A percentile compares a stretch with the other conserved stretches of the same genome.
These are phyloP conservation scores for Trichaptum fuscoviolaceum DNA, from an alignment of 768 basidiomycete species.

Conservation along the genomic window DNA sequence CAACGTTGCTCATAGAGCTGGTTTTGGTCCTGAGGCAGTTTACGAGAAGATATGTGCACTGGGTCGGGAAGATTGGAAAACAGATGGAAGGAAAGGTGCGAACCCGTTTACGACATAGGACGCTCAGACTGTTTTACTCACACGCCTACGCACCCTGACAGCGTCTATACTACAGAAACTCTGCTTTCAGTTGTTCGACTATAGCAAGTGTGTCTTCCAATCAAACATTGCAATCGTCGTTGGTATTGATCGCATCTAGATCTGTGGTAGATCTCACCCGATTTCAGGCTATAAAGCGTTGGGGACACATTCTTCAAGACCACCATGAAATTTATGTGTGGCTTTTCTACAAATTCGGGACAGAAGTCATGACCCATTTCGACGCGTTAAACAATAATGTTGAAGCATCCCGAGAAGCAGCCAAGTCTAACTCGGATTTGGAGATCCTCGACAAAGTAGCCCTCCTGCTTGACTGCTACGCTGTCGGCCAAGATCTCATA, in stretches of 20 bases:
- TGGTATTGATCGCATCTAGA: not conserved
- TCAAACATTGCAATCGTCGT: not conserved
- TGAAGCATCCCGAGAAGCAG: too few species aligned
- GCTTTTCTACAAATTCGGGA: too few species aligned
- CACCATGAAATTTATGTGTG: too few species aligned
- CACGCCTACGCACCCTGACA: not conserved
- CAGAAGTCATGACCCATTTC: too few species aligned
- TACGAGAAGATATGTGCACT: not conserved
- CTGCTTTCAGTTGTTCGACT: not conserved
- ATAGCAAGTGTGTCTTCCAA: not conserved
- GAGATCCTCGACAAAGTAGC: too few species aligned
- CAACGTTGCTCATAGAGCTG: not conserved
- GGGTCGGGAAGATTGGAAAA: not conserved
- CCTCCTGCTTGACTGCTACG: too few species aligned
- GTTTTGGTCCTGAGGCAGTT: not conserved
- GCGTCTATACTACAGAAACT: not conserved
- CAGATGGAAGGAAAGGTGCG: not conserved
- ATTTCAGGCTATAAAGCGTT: too few species aligned
- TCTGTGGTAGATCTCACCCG: not conserved
- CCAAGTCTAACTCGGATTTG: too few species aligned
- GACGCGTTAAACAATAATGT: too few species aligned
- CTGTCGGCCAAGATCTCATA: too few species aligned
- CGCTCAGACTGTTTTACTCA: not conserved
- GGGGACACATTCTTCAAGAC: too few species aligned
- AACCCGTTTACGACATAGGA: too few species aligned